Base-by-base conservation (phyloP, 352 stramenopile genomes). In the Lagenidium sp. region DNA sequence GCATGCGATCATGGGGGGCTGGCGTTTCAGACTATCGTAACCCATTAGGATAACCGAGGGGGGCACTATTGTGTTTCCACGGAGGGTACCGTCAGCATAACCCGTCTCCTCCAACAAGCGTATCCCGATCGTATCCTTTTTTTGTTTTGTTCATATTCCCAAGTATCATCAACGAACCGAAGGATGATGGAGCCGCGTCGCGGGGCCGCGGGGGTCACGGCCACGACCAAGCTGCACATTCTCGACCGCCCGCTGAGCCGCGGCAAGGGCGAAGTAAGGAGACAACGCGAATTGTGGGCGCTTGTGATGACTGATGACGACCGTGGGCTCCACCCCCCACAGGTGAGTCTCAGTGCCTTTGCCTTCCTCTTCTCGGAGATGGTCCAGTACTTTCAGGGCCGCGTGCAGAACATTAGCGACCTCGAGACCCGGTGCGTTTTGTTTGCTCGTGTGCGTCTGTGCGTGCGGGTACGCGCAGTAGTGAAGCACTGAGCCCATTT, bases 321-420 rank as follows among this genome's bases (percentile, higher is more conserved):
- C 29, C 19, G n/a, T 42, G 36, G n/a, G 34, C 16, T 7, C n/a
- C 34, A 20, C 12, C 8, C 8, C 28, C 28, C 15, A 12, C 56
- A 91, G 67, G 83, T 98, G 23, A 97, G 87, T 44, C 63, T 97
- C 25, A 97, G 85, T 50, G 89, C 87, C 19, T 99, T 98, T 69
- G 85, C 90, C 25, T 98, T 98, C 72, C 69, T 99, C 32, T 98
- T 98, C 64, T 97, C 85, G 11, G 95, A 99, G 68, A 88, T 98
- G 67, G 94, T 99, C 6, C 95, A 99, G 69, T 98, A 98, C 73
- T 97, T 97, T 67, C 94, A 98, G 59, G 81, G 82, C 31, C 81
- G 92, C 26, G 94, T 98, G 23, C 80, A 95, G 45, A 97, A 94
- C 61, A 97, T 98, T 56, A 94, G 76, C 21, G 95, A 98, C 62